A percentile compares a stretch with the other conserved stretches of the same genome.
phyloP scores from a whole-genome alignment of 208 protist species.

The Trypanosoma grayi region DNA sequence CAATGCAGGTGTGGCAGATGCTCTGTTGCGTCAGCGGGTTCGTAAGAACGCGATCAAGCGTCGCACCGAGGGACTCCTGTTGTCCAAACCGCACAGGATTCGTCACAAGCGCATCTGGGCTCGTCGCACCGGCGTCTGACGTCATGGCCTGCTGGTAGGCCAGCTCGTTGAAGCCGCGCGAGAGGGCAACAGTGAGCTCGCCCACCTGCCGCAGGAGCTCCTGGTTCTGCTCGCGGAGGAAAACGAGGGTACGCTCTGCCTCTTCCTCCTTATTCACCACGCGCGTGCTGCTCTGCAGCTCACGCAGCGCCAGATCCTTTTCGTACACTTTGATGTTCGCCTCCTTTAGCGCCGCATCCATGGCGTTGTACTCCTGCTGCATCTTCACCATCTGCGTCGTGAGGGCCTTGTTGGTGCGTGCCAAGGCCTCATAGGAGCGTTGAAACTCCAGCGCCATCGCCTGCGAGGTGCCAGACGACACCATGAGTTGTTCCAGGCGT shows the following conservation, averaged over 20 bases:
- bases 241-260: background rate
- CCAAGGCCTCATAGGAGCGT: slow-evolving; percentile 17
- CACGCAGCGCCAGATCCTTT: slow-evolving; percentile 22
- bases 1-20: slow-evolving; percentile 3
- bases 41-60: slow-evolving; percentile 13
- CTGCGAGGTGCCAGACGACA: slow-evolving; percentile 12
- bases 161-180: slow-evolving; percentile 25
- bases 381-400: slow-evolving; percentile 25
- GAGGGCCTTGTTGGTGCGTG: slow-evolving; percentile 22
- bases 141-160: slow-evolving; percentile 11
- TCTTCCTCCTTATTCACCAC: slow-evolving; percentile 14
- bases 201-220: slow-evolving; percentile 24
- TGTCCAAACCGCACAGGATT: background rate
- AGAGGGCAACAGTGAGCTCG: slow-evolving; percentile 19
- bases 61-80: slow-evolving; percentile 2
- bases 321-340: slow-evolving; percentile 21
- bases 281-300: background rate
- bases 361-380: slow-evolving; percentile 26
- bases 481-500: slow-evolving; percentile 13
- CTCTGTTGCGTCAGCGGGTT: slow-evolving; percentile 15
- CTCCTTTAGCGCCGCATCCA: slow-evolving; percentile 21
- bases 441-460: slow-evolving; percentile 26
- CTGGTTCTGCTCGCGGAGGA: slow-evolving; percentile 28
- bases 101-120: slow-evolving; percentile 2
- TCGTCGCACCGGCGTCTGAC: background rate